Percentiles rank a stretch among this genome's conserved stretches.
Evolutionary conservation across 371 early-diverging fungal species (phyloP).

Genomic region (Apophysomyces trapeziformis): DNA sequence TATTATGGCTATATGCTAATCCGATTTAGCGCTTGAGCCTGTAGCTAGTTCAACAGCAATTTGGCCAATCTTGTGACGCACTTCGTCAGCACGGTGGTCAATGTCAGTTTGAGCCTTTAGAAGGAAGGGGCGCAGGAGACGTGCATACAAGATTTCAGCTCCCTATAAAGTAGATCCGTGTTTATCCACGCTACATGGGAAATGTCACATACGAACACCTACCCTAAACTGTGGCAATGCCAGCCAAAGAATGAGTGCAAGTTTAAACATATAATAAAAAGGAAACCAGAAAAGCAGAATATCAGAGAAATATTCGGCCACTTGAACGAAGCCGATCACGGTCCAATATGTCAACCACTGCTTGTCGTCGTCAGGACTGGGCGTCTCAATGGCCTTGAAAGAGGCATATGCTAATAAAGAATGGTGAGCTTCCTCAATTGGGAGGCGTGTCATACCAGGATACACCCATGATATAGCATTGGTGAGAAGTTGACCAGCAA

Average conservation of each 20-base stretch:
- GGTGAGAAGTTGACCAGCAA: conserved; percentile 79
- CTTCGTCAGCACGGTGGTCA: conserved; percentile 22
- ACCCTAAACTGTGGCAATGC: conserved; percentile 79
- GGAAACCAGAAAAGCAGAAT: conserved; percentile 88
- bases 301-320: conserved; percentile 87
- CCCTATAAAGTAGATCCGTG: conserved; percentile 33
- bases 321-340: conserved; percentile 84
- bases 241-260: conserved; percentile 83
- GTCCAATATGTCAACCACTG: conserved; percentile 93
- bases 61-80: conserved; percentile 33
- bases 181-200: not conserved
- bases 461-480: conserved; percentile 88
- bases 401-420: conserved; percentile 77
- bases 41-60: conserved; percentile 17
- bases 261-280: conserved; percentile 94
- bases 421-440: not conserved
- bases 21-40: conserved; percentile 17
- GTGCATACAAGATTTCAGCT: conserved; percentile 47
- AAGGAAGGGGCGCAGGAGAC: conserved; percentile 50
- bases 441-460: conserved; percentile 58
- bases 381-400: conserved; percentile 89
- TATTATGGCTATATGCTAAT: not conserved
- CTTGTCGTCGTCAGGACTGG: conserved; percentile 78
- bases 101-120: conserved; percentile 34
- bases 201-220: conserved; percentile 27